A percentile compares a stretch with the other conserved stretches of the same genome.
phyloP scores from a whole-genome alignment of 345 rosid genomes.

The Microthlaspi erraticum region DNA sequence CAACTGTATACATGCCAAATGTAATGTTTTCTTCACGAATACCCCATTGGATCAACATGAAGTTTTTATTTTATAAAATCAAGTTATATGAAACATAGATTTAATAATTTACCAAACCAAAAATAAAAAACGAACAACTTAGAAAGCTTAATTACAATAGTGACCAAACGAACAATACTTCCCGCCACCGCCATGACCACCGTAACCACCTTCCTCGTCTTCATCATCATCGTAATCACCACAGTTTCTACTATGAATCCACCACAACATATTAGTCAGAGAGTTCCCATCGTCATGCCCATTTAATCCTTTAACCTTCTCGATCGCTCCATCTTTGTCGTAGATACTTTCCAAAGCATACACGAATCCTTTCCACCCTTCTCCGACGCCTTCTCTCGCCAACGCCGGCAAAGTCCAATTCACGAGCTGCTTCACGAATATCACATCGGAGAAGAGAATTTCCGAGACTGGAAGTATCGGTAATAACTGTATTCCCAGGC shows the following conservation, averaged over 20 bases:
- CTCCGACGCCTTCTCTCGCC: conserved; percentile 72
- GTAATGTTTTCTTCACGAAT: too few relatives aligned
- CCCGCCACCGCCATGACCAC: conserved; percentile 54
- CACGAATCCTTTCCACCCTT: conserved; percentile 93
- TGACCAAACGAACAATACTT: conserved; percentile 74
- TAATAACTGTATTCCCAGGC: conserved; percentile 87
- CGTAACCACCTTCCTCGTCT: conserved; percentile 7
- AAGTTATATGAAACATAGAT: background rate
- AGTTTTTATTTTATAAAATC: background rate
- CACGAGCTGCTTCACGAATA: conserved; percentile 69
- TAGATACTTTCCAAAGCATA: conserved; percentile 79
- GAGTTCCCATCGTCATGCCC: conserved; percentile 83
- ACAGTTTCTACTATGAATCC: conserved; percentile 74
- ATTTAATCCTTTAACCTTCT: conserved; percentile 61
- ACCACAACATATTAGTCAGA: conserved; percentile 80
- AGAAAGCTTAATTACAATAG: conserved; percentile 59
- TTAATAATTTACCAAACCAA: background rate
- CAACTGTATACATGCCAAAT: too few relatives aligned
- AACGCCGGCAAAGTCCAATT: conserved; percentile 79
- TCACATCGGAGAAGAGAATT: conserved; percentile 69
- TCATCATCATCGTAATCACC: conserved; percentile 46
- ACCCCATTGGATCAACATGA: background rate
- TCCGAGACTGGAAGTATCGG: conserved; percentile 74
- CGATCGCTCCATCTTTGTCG: conserved; percentile 65
- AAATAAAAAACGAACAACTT: background rate